Base-by-base conservation (phyloP, 208 protist genomes). In the Jaenimonas drosophilae region DNA sequence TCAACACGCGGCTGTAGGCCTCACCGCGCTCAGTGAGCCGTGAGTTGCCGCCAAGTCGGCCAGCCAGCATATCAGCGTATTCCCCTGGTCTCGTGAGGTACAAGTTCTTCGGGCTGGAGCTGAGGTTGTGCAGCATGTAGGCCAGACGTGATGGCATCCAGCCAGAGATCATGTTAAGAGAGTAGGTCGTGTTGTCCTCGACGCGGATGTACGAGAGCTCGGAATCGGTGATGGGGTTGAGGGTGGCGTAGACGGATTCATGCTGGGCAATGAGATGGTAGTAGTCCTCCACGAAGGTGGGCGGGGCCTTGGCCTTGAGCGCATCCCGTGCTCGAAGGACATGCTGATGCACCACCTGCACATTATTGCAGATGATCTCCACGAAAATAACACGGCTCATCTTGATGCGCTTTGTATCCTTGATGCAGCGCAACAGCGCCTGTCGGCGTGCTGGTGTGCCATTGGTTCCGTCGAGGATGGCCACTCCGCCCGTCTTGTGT, bases 61-160 rank as follows among this genome's bases (percentile, higher is more conserved):
- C 68, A 16, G 41, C 59, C 27, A 89, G 55, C 56, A 88, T 61
- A 46, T 93, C 80, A 19, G 80, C 72, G 38, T 90, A 93, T 62
- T 93, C 85, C 2, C 85, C 85, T n/a, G 80, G 40, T 20, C 80
- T 70, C 1, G 77, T 84, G 14, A 93, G 60, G 66, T 93, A 93
- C 30, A 93, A 42, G 45, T 76, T 83, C 29, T 58, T 59, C 4
- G 76, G 80, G 5, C 51, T 60, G 34, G 82, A 77, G 36, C 69
- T 83, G 7, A 93, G 57, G 38, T 93, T 93, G 62, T 93, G 85
- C 26, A 93, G 64, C 80, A 93, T 89, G 49, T 88, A 93, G 5
- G 75, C 77, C 5, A 93, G 54, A 0, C 85, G 66, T 16, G 77
- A 78, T 9, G 79, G 80, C 80, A 90, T 89, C 78, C 79, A 90